Evolutionary conservation across 441 rosid species (phyloP).

Genomic region (Gossypium aridum): DNA sequence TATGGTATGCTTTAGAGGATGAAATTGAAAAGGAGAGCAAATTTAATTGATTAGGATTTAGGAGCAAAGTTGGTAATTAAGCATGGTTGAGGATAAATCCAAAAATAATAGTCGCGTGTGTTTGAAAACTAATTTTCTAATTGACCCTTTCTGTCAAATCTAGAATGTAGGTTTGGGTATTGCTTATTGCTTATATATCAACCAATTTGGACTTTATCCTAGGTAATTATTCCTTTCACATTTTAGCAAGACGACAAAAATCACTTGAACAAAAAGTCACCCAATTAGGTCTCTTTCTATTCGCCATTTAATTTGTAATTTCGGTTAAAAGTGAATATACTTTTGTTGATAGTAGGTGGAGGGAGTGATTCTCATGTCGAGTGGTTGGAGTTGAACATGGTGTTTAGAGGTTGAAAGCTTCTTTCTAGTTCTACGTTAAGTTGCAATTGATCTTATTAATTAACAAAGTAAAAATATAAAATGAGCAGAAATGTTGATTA

Average conservation of each 20-base stretch:
- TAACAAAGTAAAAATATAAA: too few species aligned
- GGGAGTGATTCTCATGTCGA: too few species aligned
- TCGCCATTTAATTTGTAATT: not conserved
- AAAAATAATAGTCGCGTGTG: not conserved
- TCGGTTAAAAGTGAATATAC: not conserved
- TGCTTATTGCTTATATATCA: constrained; percentile 8
- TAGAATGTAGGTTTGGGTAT: constrained; percentile 7
- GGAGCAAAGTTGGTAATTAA: not conserved
- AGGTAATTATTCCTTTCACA: constrained; percentile 11
- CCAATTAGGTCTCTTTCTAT: not conserved
- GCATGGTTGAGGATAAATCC: not conserved
- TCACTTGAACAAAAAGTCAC: not conserved
- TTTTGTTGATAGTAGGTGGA: too few species aligned
- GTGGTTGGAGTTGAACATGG: too few species aligned
- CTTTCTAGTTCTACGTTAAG: too few species aligned
- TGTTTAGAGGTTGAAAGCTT: too few species aligned
- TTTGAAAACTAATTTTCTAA: constrained; percentile 1
- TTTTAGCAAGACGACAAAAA: constrained; percentile 1
- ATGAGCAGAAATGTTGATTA: too few species aligned
- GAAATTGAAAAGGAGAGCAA: not conserved
- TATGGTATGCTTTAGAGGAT: not conserved
- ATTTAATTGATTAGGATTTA: not conserved
- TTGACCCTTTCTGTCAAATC: not conserved
- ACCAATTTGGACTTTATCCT: constrained; percentile 13
- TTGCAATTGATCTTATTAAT: too few species aligned